phyloP scores from a whole-genome alignment of 2,329 filamentous ascomycete species.

The Sporothrix schenckii region DNA sequence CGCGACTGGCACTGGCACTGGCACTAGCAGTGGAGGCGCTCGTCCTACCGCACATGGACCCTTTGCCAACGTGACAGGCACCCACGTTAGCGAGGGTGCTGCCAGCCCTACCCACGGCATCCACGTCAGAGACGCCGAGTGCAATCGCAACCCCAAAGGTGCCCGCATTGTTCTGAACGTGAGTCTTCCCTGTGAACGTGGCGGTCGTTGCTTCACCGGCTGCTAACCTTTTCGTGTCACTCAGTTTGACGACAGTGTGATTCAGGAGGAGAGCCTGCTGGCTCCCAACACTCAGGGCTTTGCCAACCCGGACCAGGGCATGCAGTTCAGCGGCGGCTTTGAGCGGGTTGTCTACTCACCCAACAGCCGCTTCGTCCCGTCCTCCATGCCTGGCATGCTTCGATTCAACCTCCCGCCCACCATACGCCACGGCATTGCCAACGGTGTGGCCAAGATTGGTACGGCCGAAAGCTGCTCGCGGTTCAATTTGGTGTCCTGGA shows the following conservation, averaged over 20 bases:
- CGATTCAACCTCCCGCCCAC: slow-evolving; percentile 39
- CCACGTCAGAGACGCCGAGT: not conserved
- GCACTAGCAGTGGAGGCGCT: not conserved
- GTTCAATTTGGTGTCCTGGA: slow-evolving; percentile 46
- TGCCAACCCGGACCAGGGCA: slow-evolving; percentile 39
- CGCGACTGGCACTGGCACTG: not conserved
- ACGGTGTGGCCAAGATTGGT: slow-evolving; percentile 39
- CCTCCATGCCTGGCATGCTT: slow-evolving; percentile 38
- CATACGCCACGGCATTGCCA: slow-evolving; percentile 23
- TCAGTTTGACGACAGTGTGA: slow-evolving; percentile 38
- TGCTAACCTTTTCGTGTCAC: not conserved
- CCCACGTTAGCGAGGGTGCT: not conserved
- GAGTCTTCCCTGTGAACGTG: not conserved
- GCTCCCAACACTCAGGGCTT: slow-evolving; percentile 30
- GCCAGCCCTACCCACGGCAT: not conserved
- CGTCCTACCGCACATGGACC: not conserved
- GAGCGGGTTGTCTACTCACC: slow-evolving; percentile 39
- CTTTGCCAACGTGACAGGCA: slow-evolving; percentile 11
- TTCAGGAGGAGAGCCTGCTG: slow-evolving; percentile 13
- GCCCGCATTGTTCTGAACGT: slow-evolving; percentile 9
- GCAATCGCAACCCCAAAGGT: slow-evolving; percentile 1
- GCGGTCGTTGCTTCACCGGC: too few relatives aligned
- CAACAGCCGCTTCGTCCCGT: slow-evolving; percentile 32
- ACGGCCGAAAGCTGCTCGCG: slow-evolving; percentile 40
- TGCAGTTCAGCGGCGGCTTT: slow-evolving; percentile 46